Evolutionary conservation across 331 rosid species (phyloP), one percentile per base, ranked within the genome.

Genomic region (Malus hybrid): DNA sequence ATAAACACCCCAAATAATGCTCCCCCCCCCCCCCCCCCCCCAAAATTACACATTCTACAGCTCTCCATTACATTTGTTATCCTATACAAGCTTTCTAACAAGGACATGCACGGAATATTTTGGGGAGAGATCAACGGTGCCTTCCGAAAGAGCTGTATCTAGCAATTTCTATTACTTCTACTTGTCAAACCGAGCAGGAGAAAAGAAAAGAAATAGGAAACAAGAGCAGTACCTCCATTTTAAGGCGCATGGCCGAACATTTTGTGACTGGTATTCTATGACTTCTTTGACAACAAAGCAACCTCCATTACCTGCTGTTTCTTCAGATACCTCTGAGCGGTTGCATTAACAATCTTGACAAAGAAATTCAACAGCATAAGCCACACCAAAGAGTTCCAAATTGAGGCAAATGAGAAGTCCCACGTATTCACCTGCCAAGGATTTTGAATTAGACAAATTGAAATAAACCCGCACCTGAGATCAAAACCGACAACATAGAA

Each of bases 361-460:
- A 87, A 87, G 85, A 89, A 94, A 83, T 95, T 90, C 86, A 92
- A 61, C 57, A 95, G 96, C 99, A 95, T 95, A 70, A 95, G 93
- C 99, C 99, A 95, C 63, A 95, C 99, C 57, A 95, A 29, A 6
- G 96, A 84, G 85, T 85, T 95, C 99, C 99, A 95, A 69, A 92
- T 44, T 15, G 94, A 80, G 24, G 98, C 56, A 63, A 95, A 84
- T 5, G 99, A 95, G 76, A 95, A 88, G 83, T 88, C 91, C 99
- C 99, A 95, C 63, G 73, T 90, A 75, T 87, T 86, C 60, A 29
- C 88, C 99, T 95, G 87, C 34, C 12, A 48, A n/a, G 71, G 61
- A 54, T 27, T 20, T 28, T 28, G 36, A 14, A 62, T 60, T 62
- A 70, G 55, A 62, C n/a, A 14, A 61, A n/a, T 55, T 12, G n/a